These are phyloP conservation scores for Choiromyces venosus DNA, from an alignment of 495 filamentous ascomycete genomes.

Conservation along the genomic window DNA sequence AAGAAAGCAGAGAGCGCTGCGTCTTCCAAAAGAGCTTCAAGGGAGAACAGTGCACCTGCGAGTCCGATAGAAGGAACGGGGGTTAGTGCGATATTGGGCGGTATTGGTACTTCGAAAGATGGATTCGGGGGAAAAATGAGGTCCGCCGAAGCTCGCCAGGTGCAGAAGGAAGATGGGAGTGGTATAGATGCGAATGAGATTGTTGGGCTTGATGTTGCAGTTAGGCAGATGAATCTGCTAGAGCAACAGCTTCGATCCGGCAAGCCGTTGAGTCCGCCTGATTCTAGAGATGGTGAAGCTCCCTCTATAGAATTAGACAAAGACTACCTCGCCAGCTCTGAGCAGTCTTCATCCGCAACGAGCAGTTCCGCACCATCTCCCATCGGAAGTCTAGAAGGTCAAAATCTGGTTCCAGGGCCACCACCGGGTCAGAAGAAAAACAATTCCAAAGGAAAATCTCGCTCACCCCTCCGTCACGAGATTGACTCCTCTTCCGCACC, in stretches of 20 bases:
- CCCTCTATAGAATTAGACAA: constrained; percentile 19
- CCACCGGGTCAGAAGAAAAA: constrained; percentile 9
- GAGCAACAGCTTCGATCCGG: constrained; percentile 34
- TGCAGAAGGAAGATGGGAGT: background rate
- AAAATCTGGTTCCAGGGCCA: constrained; percentile 7
- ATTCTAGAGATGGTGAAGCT: constrained; percentile 39
- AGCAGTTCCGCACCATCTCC: constrained; percentile 24
- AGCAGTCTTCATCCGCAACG: constrained; percentile 15
- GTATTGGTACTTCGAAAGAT: constrained; percentile 12
- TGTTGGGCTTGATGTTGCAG: constrained; percentile 37
- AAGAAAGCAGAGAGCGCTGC: constrained; percentile 18
- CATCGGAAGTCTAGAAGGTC: constrained; percentile 16
- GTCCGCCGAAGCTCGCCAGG: constrained; percentile 15
- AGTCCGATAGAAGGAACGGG: constrained; percentile 31
- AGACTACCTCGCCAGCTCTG: constrained; percentile 27
- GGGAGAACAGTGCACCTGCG: constrained; percentile 8
- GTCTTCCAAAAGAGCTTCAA: constrained; percentile 14
- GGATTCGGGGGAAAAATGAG: constrained; percentile 25
- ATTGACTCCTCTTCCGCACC: constrained; percentile 22
- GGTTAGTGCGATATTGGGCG: constrained; percentile 29
- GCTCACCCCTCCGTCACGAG: constrained; percentile 37
- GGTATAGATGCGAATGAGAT: constrained; percentile 21
- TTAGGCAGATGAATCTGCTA: constrained; percentile 37
- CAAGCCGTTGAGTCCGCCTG: constrained; percentile 34
- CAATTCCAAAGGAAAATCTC: constrained; percentile 31